phyloP scores from a whole-genome alignment of 345 rosid species.

The Orychophragmus violaceus region DNA sequence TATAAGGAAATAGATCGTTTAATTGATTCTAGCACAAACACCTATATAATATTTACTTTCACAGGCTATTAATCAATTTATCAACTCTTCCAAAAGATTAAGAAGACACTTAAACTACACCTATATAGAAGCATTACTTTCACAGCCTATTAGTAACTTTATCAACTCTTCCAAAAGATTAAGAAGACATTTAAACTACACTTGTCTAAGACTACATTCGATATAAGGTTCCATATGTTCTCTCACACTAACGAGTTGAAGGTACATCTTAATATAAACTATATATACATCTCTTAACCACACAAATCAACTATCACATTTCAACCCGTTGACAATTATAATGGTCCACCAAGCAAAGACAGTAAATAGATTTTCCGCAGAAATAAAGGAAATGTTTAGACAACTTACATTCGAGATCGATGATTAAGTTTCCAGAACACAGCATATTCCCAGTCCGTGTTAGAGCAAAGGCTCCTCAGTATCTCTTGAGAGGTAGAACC shows the following conservation, averaged over 20 bases:
- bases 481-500: slow-evolving; percentile 47
- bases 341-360: background rate
- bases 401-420: slow-evolving; percentile 64
- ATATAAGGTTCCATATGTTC: slow-evolving; percentile 8
- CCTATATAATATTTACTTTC: background rate
- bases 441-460: slow-evolving; percentile 76
- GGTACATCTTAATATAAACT: background rate
- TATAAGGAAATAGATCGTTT: too few relatives aligned
- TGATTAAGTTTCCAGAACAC: slow-evolving; percentile 85
- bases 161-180: background rate
- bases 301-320: background rate
- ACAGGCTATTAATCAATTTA: background rate
- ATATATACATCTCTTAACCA: background rate
- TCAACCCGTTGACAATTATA: background rate
- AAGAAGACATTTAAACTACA: background rate
- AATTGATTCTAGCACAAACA: background rate
- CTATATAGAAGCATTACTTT: background rate
- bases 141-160: background rate
- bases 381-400: background rate
- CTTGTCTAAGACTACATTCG: background rate
- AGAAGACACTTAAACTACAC: background rate
- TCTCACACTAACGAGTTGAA: slow-evolving; percentile 6
- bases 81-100: background rate
- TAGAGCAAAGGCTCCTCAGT: slow-evolving; percentile 70
- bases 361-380: background rate